Evolutionary conservation across 495 filamentous ascomycete genomes (phyloP), one percentile per base, ranked within the genome.

Genomic region (Neurospora sublineolata): DNA sequence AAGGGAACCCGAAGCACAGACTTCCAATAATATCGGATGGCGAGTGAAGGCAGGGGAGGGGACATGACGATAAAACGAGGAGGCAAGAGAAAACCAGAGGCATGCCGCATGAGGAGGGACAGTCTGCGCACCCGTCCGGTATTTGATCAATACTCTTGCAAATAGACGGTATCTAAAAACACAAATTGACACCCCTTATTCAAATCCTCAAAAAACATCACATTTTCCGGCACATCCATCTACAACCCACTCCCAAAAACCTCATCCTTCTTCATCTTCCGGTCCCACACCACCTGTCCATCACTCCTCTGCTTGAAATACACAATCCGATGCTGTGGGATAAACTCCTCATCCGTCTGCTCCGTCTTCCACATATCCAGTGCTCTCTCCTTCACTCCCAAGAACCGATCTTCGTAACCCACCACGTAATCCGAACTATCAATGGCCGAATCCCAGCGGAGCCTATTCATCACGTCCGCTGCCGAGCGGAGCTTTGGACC

Each of bases 261-360:
- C 30, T 78, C 76, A 75, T 86, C 84, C 68, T 70, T 75, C 71
- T 82, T 80, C 69, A 77, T 79, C 67, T 77, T 75, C 83, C 89
- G 80, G 84, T 93, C 73, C 85, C 84, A 84, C 84, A 94, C 72
- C 85, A 82, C 74, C 75, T 79, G 80, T 82, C 89, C 75, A 83
- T 86, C 80, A 84, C 88, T 79, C 74, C 80, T 85, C 68, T 85
- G 83, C 77, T 86, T 87, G 73, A 94, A 93, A 73, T 90, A 93
- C 68, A 91, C 69, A 68, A 94, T 89, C 5, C 93, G 85, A 80
- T 94, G 92, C 80, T 91, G 86, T 9, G 93, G 93, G 73, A 94
- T 94, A 76, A 93, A 94, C 73, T 94, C 92, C 74, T 94, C 90
- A 73, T 94, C 89, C 36, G 91, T 94, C 58, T 88, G 84, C 72